Conservation (phyloP, 2,329 filamentous ascomycete species). For the Colletotrichum chlorophyti region DNA sequence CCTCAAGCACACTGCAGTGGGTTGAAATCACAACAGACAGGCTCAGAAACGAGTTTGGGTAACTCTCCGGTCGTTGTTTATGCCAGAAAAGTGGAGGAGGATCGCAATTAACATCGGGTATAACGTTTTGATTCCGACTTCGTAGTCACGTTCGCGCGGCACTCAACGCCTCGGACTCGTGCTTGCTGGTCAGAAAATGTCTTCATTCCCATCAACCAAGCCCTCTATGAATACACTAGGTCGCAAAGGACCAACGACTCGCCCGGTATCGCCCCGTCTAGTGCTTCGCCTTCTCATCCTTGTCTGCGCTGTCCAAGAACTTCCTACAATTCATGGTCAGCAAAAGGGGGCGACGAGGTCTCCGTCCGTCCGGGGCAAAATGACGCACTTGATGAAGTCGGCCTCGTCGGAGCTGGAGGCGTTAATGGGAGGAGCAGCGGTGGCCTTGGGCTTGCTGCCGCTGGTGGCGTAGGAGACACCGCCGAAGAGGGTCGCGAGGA, state of each 20-base stretch:
- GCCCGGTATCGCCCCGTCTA: conserved; percentile 35
- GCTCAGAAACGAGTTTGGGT: too few species aligned
- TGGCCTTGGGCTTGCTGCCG: conserved; percentile 49
- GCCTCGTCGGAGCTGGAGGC: conserved; percentile 67
- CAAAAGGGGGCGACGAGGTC: not conserved
- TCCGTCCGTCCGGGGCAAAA: not conserved
- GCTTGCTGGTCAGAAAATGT: conserved; percentile 21
- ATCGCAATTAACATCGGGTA: too few species aligned
- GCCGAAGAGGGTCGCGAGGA: conserved; percentile 56
- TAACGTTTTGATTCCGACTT: not conserved
- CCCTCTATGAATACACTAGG: conserved; percentile 28
- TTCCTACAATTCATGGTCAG: conserved; percentile 45
- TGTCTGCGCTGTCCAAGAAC: conserved; percentile 52
- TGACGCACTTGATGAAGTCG: conserved; percentile 68
- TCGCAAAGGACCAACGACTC: conserved; percentile 23
- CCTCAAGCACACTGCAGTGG: too few species aligned
- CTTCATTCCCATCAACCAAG: conserved; percentile 25
- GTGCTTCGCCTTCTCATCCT: conserved; percentile 51
- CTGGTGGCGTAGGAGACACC: conserved; percentile 46
- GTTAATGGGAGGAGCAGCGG: conserved; percentile 64
- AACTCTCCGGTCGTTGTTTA: too few species aligned
- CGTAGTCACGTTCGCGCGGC: not conserved
- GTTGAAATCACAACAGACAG: too few species aligned
- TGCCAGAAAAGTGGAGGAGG: too few species aligned
- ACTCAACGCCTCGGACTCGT: not conserved